Conservation (phyloP, 2,329 filamentous ascomycete genomes). For the Exophiala aquamarina region DNA sequence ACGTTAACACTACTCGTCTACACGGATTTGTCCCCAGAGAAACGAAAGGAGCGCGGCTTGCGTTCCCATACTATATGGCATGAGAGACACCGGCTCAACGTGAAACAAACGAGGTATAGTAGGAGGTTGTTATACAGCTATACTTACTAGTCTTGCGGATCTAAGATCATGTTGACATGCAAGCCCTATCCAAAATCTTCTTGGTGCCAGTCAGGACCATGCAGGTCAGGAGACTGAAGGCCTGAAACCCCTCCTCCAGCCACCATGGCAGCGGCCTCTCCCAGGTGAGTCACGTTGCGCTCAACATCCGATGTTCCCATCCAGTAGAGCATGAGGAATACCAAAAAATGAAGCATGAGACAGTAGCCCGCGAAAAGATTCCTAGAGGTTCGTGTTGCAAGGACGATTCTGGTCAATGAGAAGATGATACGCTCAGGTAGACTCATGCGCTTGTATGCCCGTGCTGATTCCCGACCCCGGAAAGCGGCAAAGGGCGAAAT, state of each 20-base stretch:
- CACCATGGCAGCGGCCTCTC: conserved; percentile 46
- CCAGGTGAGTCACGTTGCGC: conserved; percentile 58
- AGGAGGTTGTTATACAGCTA: no score
- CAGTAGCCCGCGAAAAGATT: conserved; percentile 95
- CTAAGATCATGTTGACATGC: neutral
- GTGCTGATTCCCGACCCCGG: conserved; percentile 83
- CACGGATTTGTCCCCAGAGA: no score
- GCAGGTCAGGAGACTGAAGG: conserved; percentile 6
- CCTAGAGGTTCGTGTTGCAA: conserved; percentile 84
- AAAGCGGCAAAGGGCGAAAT: conserved; percentile 96
- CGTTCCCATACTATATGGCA: no score
- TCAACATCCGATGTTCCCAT: conserved; percentile 69
- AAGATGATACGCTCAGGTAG: conserved; percentile 87
- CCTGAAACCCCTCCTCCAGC: conserved; percentile 30
- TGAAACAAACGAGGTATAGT: no score
- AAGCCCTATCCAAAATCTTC: conserved; percentile 51
- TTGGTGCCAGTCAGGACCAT: conserved; percentile 61
- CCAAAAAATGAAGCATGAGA: conserved; percentile 79
- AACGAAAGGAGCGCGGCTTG: no score
- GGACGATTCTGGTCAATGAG: conserved; percentile 83
- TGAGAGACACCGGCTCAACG: no score
- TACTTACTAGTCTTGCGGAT: neutral
- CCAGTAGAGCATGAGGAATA: conserved; percentile 86
- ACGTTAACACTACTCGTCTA: no score
- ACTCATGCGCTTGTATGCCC: conserved; percentile 91